phyloP scores from a whole-genome alignment of 1,139 yeast species.

The Debaryomyces sp. region DNA sequence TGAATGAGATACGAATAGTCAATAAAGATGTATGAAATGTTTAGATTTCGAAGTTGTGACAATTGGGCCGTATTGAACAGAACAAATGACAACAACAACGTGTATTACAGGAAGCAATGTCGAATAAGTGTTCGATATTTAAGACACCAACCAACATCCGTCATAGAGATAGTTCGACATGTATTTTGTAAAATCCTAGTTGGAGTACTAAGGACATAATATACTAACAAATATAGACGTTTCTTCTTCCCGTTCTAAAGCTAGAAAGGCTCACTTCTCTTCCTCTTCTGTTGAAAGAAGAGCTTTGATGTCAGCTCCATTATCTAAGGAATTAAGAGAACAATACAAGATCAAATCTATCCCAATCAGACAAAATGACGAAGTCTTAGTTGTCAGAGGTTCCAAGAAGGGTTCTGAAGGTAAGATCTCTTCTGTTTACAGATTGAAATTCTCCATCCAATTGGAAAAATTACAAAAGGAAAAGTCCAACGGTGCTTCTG shows the following conservation, averaged over 20 bases:
- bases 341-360: constrained; percentile 95
- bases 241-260: constrained; percentile 98
- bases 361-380: constrained; percentile 99
- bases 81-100: background rate
- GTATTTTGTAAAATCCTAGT: constrained; percentile 4
- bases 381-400: constrained; percentile 96
- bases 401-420: constrained; percentile 99
- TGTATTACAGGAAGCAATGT: background rate
- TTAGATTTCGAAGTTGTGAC: background rate
- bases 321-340: constrained; percentile 98
- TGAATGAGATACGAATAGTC: background rate
- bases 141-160: background rate
- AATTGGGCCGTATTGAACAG: background rate
- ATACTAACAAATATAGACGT: constrained; percentile 69
- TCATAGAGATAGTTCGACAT: background rate
- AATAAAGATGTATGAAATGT: background rate
- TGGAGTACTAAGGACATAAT: background rate
- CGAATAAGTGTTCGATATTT: background rate
- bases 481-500: constrained; percentile 97
- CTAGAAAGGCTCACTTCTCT: constrained; percentile 99
- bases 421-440: constrained; percentile 96
- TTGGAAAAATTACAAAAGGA: constrained; percentile 97
- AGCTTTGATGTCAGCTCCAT: constrained; percentile 95
- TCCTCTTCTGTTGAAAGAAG: constrained; percentile 98
- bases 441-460: constrained; percentile 96